These are phyloP conservation scores for Thuja plicata DNA, from an alignment of 83 land plant species.

Conservation along the genomic window DNA sequence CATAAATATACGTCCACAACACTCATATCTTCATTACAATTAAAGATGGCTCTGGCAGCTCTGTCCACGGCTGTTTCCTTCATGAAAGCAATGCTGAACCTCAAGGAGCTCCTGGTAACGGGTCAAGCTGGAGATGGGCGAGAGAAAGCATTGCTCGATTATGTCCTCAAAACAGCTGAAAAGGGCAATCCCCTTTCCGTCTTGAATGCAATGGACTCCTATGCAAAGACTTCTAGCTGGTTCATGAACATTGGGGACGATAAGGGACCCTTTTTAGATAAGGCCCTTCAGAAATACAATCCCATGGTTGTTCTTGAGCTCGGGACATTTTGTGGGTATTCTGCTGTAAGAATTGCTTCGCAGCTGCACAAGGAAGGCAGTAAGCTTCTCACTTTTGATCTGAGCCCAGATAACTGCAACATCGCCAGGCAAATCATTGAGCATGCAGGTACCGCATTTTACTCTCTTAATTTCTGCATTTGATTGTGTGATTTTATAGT, in stretches of 20 bases:
- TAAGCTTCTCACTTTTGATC: background rate
- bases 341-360: background rate
- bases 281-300: background rate
- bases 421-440: background rate
- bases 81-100: background rate
- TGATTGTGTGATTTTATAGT: too few relatives aligned
- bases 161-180: background rate
- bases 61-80: background rate
- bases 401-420: background rate
- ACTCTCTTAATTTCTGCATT: too few relatives aligned
- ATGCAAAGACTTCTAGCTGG: background rate
- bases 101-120: background rate
- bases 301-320: background rate
- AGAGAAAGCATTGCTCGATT: background rate
- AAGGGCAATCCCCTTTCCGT: background rate
- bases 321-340: constrained; percentile 6
- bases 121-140: constrained; percentile 6
- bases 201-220: background rate
- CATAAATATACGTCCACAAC: too few relatives aligned
- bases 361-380: background rate
- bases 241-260: constrained; percentile 9
- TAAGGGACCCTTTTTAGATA: constrained; percentile 4
- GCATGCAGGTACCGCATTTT: background rate
- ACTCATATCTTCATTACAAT: too few relatives aligned
- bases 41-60: background rate